Conservation (phyloP, 2,329 filamentous ascomycete species). For the Fusarium goolgardi region DNA sequence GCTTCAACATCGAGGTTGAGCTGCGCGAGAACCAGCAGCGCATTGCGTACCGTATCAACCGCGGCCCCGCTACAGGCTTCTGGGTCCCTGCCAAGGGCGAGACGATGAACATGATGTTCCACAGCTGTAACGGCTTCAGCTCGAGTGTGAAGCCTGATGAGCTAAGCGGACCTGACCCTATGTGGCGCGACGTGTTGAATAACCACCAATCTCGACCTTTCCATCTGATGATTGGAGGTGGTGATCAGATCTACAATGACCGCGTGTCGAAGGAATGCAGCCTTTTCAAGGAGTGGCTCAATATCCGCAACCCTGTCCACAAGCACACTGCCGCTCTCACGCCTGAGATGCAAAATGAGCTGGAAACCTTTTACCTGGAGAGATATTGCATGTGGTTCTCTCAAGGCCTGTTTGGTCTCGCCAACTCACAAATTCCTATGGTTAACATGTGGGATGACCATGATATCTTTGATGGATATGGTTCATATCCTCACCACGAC, state of each 20-base stretch:
- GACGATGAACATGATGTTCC: conserved; percentile 98
- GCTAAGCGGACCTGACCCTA: conserved; percentile 91
- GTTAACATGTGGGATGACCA: conserved; percentile 98
- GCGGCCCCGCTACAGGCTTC: conserved; percentile 87
- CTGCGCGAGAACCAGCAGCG: conserved; percentile 81
- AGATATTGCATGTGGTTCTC: conserved; percentile 96
- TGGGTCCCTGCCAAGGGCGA: conserved; percentile 90
- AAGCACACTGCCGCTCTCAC: conserved; percentile 86
- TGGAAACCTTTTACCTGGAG: conserved; percentile 89
- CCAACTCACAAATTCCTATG: conserved; percentile 95
- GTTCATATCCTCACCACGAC: conserved; percentile 90
- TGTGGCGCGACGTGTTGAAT: conserved; percentile 97
- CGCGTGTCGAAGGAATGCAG: conserved; percentile 78
- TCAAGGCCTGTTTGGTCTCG: conserved; percentile 92
- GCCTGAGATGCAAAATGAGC: conserved; percentile 83
- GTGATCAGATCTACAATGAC: conserved; percentile 98
- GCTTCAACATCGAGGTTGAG: conserved; percentile 95
- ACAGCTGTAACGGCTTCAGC: conserved; percentile 97
- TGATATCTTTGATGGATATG: conserved; percentile 90
- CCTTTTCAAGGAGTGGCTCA: conserved; percentile 85
- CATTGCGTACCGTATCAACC: conserved; percentile 95
- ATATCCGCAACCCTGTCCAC: conserved; percentile 79
- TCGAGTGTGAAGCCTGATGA: conserved; percentile 79
- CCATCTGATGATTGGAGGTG: conserved; percentile 97
- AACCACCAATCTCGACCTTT: conserved; percentile 91